Base-by-base conservation (phyloP, 805 yeast genomes). In the Debaryomyces prosopidis region DNA sequence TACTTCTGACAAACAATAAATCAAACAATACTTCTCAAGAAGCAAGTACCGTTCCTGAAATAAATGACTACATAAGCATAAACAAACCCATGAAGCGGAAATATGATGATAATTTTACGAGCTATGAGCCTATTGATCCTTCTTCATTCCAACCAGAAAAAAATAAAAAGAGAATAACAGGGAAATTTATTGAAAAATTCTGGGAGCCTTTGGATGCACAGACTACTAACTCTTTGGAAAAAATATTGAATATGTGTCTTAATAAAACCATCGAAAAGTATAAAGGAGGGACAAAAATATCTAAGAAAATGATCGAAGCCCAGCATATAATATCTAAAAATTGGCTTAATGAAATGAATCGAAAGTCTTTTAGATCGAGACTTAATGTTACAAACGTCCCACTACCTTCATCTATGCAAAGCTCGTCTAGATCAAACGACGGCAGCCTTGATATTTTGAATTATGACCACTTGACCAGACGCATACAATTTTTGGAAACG, bases 401-500 rank as follows among this genome's bases (percentile, higher is more conserved):
- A 2, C 46, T 65, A n/a, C 69, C 71, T 2, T 51, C 52, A 8
- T 41, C 55, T 6, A 32, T 48, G 14, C 38, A 62, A 2, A 51
- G 60, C 58, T 48, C 50, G 8, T 30, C 34, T 11, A 32, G 30
- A n/a, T 45, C 49, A 6, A 50, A 47, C 15, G 44, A 39, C 27
- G 48, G 46, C 39, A 48, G 44, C 27, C 37, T 34, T 8, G 56
- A 50, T 20, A 51, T 64, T 2, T 49, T 67, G 8, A 58, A 53
- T 46, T 60, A 53, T 33, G 73, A 68, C 47, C 53, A 46, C 11
- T 44, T 65, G 18, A 39, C 46, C 6, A 46, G 65, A 32, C 48
- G 64, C 19, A 64, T 62, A 40, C 55, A 54, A 14, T 55, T 53
- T 30, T 46, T 68, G 37, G 76, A 71, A 45, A 64, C 73, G 11